A percentile compares a stretch with the other conserved stretches of the same genome.
Conservation (phyloP, 1,284 basidiomycete species). For the Pseudozyma thailandica region DNA sequence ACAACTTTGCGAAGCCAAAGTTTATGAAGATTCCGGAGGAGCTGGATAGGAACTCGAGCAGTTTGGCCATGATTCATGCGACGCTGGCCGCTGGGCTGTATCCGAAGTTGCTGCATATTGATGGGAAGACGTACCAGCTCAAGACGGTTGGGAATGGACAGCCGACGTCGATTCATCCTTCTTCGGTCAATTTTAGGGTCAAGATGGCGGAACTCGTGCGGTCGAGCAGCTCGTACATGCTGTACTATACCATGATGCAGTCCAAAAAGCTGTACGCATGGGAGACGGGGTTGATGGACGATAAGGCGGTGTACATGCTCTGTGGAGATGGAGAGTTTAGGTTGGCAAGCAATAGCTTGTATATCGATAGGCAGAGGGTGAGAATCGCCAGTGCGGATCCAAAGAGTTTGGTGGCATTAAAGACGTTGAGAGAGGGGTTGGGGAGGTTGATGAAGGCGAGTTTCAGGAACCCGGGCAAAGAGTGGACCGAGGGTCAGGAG, state of each 20-base stretch:
- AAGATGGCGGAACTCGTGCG: conserved; percentile 39
- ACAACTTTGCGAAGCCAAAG: conserved; percentile 73
- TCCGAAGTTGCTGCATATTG: conserved; percentile 85
- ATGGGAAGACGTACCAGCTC: conserved; percentile 74
- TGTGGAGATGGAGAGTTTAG: conserved; percentile 94
- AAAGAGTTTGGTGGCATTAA: conserved; percentile 82
- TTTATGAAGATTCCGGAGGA: conserved; percentile 79
- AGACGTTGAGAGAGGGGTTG: conserved; percentile 79
- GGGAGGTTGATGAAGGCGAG: conserved; percentile 74
- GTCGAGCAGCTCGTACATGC: conserved; percentile 45
- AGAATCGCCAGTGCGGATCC: conserved; percentile 75
- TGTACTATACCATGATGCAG: conserved; percentile 74
- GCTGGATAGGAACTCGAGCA: conserved; percentile 77
- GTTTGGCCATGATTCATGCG: conserved; percentile 78
- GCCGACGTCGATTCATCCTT: conserved; percentile 85
- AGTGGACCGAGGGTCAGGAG: conserved; percentile 74
- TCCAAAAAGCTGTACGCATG: conserved; percentile 92
- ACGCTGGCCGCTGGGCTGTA: conserved; percentile 88
- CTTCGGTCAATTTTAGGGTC: conserved; percentile 68
- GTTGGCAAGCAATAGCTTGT: conserved; percentile 78
- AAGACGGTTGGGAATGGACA: conserved; percentile 90
- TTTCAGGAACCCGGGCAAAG: conserved; percentile 72
- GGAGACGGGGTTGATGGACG: conserved; percentile 91
- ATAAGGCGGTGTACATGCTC: conserved; percentile 81
- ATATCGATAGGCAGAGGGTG: conserved; percentile 86